Evolutionary conservation across 2,329 filamentous ascomycete species (phyloP), one percentile per base, ranked within the genome.

Genomic region (Diaporthe sp.): DNA sequence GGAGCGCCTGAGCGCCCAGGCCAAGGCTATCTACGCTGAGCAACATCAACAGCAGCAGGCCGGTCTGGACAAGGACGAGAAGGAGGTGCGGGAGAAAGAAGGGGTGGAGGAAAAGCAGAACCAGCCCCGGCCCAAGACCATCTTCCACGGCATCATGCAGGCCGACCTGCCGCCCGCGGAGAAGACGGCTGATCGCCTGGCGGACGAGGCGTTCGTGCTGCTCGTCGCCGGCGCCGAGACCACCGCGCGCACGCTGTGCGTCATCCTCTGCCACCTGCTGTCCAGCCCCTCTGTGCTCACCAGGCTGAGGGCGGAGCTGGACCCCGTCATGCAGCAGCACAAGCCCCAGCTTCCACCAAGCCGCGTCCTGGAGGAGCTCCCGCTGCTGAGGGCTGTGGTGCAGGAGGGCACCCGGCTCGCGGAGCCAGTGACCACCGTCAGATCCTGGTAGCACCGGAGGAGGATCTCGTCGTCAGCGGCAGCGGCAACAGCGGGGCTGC

Each of bases 361-460:
- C 79, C 53, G 70, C 7, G 59, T 58, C 19, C 78, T 81, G 3
- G 80, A 81, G 76, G 71, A 75, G 39, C 61, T 79, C 10, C 79
- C 79, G 28, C 79, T 80, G 55, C 74, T 81, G 9, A 44, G 68
- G 55, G 79, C 74, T 0, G 77, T 80, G 6, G 62, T 81, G 1
- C 73, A 77, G 19, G 79, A 81, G 44, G 78, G 75, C 4, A 67
- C 80, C 22, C 75, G 80, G 2, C 72, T 81, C 12, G 61, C 61
- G 28, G 61, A 67, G 61, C 61, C 61, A 7, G 61, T 67, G n/a
- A n/a, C n/a, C n/a, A n/a, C n/a, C n/a, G n/a, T n/a, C 61, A 67
- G 61, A 67, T 67, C 42, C 44, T 67, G 1, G 44, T 67, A 0
- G 61, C 61, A 1, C 61, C 61, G 6, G 61, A 67, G 28, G 44